A percentile compares a stretch with the other conserved stretches of the same genome.
phyloP scores from a whole-genome alignment of 371 early-diverging fungal genomes.

The Mortierella sp. region DNA sequence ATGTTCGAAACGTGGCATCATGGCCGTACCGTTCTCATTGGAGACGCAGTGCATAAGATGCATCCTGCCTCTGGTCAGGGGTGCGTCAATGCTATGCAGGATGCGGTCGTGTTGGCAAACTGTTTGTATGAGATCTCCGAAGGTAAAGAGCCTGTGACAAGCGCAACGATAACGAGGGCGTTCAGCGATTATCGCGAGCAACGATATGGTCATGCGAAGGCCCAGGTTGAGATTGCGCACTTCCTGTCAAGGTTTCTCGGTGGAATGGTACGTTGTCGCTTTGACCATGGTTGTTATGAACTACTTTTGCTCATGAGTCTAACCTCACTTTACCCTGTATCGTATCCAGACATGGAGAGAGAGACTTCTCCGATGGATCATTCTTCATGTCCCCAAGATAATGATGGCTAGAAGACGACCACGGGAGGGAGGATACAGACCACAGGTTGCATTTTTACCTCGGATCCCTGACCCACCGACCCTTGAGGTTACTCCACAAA shows the following conservation, averaged over 20 bases:
- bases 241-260: constrained; percentile 9
- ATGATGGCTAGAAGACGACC: too few species aligned
- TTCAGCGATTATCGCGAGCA: constrained; percentile 22
- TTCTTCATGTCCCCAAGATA: background rate
- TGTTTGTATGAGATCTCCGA: constrained; percentile 27
- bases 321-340: background rate
- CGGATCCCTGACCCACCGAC: background rate
- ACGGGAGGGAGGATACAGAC: too few species aligned
- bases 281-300: background rate
- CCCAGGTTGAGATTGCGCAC: constrained; percentile 23
- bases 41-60: constrained; percentile 29
- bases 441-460: too few species aligned
- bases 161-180: constrained; percentile 3
- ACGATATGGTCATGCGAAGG: constrained; percentile 20
- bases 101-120: constrained; percentile 38
- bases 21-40: constrained; percentile 35
- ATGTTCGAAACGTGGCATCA: constrained; percentile 12
- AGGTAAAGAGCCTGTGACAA: constrained; percentile 1
- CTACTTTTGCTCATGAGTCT: background rate
- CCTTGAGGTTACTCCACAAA: background rate
- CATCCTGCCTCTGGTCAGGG: constrained; percentile 27
- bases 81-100: constrained; percentile 34
- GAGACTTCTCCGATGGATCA: background rate
- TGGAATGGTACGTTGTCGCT: constrained; percentile 19
- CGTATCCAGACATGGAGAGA: background rate